Conservation (phyloP, 163 green algal genomes). For the Coccomyxa subellipsoidea region DNA sequence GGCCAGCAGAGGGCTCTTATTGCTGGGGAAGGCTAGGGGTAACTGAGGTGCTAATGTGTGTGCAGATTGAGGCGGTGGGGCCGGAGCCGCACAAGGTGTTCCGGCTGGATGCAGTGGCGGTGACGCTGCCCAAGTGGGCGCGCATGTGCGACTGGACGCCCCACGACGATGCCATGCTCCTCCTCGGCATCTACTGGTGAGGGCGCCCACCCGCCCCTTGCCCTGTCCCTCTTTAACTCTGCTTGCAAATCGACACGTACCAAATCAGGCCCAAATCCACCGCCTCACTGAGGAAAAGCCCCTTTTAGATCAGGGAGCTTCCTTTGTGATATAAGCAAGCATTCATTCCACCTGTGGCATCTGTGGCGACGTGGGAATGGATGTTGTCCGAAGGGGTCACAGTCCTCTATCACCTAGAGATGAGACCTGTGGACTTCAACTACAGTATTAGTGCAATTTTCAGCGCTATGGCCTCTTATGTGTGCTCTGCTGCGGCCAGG, state of each 20-base stretch:
- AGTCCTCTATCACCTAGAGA: too few relatives aligned
- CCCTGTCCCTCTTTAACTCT: not conserved
- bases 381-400: too few relatives aligned
- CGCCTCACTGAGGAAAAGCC: too few relatives aligned
- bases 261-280: not conserved
- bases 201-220: slow-evolving; percentile 4
- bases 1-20: not conserved
- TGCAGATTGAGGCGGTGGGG: slow-evolving; percentile 16
- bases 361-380: too few relatives aligned
- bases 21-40: too few relatives aligned
- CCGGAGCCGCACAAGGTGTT: slow-evolving; percentile 14
- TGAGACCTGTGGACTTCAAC: too few relatives aligned
- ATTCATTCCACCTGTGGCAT: too few relatives aligned
- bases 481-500: not conserved
- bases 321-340: too few relatives aligned
- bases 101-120: slow-evolving; percentile 17
- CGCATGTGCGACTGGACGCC: slow-evolving; percentile 63
- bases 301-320: too few relatives aligned
- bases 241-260: not conserved
- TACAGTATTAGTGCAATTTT: too few relatives aligned
- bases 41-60: too few relatives aligned
- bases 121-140: slow-evolving; percentile 71
- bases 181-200: slow-evolving; percentile 71
- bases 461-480: not conserved
- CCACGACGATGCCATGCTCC: slow-evolving; percentile 76